phyloP scores from a whole-genome alignment of 1,139 yeast species.

The Suhomyces bolitotheri region DNA sequence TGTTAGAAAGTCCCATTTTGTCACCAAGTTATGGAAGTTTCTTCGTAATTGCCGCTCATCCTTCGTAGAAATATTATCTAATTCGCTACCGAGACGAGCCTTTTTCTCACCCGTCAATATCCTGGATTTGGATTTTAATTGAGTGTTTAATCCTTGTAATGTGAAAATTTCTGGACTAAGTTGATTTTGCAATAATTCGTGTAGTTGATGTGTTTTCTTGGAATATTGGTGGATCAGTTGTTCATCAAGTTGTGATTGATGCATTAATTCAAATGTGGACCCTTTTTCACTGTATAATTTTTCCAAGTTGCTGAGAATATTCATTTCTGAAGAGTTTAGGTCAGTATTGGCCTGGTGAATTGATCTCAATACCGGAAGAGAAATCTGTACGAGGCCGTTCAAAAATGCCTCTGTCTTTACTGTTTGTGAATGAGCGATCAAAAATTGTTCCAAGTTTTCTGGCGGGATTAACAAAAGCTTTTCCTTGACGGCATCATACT shows the following conservation, averaged over 20 bases:
- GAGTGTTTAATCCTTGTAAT: conserved; percentile 13
- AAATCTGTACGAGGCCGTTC: conserved; percentile 26
- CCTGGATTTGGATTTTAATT: conserved; percentile 7
- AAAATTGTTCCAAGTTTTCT: conserved; percentile 23
- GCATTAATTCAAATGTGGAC: conserved; percentile 17
- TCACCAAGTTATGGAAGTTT: conserved; percentile 18
- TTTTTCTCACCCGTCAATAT: conserved; percentile 3
- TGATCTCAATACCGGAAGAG: conserved; percentile 35
- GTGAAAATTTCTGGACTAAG: conserved; percentile 12
- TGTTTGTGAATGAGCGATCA: conserved; percentile 22
- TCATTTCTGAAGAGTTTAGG: conserved; percentile 32
- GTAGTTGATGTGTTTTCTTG: conserved; percentile 17
- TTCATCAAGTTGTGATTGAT: conserved; percentile 16
- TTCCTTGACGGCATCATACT: conserved; percentile 13
- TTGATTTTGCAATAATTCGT: conserved; percentile 10
- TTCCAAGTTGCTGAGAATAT: conserved; percentile 28
- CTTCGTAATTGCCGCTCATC: conserved; percentile 8
- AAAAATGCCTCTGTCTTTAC: conserved; percentile 30
- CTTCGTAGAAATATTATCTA: conserved; percentile 13
- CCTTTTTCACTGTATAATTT: conserved; percentile 18
- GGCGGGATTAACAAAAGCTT: conserved; percentile 19
- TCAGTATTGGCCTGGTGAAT: conserved; percentile 32
- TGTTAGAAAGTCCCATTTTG: conserved; percentile 27
- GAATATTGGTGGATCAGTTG: conserved; percentile 10
- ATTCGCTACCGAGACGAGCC: conserved; percentile 14